A percentile compares a stretch with the other conserved stretches of the same genome.
phyloP scores from a whole-genome alignment of 2,329 filamentous ascomycete genomes.

The Metarhizium guizhouense region DNA sequence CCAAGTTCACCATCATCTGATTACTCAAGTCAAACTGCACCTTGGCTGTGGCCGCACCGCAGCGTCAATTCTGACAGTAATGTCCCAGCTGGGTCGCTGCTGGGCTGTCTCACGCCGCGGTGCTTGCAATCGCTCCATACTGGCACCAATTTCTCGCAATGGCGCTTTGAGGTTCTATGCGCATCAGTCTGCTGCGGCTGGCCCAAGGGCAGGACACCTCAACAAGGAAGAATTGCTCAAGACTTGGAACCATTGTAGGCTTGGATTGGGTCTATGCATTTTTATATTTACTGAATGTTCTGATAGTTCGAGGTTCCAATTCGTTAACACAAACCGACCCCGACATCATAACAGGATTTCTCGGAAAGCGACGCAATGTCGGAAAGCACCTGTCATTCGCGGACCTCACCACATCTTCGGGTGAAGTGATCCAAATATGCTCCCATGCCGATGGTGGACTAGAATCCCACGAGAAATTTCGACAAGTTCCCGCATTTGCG shows the following conservation, averaged over 20 bases:
- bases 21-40: neutral
- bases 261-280: neutral
- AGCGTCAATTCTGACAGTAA: constrained; percentile 12
- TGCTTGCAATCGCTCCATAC: neutral
- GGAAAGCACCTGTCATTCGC: constrained; percentile 65
- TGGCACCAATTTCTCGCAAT: constrained; percentile 8
- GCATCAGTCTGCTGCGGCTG: neutral
- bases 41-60: neutral
- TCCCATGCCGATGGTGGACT: constrained; percentile 28
- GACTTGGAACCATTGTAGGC: constrained; percentile 23
- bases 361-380: constrained; percentile 59
- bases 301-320: constrained; percentile 18
- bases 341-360: constrained; percentile 46
- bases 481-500: constrained; percentile 38
- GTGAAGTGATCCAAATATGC: constrained; percentile 36
- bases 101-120: constrained; percentile 13
- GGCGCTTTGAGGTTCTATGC: constrained; percentile 5
- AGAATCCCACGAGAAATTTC: constrained; percentile 32
- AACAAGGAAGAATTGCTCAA: constrained; percentile 16
- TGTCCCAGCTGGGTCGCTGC: constrained; percentile 16
- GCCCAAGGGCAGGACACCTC: constrained; percentile 3
- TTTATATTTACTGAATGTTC: neutral
- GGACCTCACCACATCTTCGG: constrained; percentile 33
- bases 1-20: neutral
- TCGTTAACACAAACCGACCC: constrained; percentile 11